These are phyloP conservation scores for Kodamaea leandrae DNA, from an alignment of 805 yeast genomes.

Conservation along the genomic window DNA sequence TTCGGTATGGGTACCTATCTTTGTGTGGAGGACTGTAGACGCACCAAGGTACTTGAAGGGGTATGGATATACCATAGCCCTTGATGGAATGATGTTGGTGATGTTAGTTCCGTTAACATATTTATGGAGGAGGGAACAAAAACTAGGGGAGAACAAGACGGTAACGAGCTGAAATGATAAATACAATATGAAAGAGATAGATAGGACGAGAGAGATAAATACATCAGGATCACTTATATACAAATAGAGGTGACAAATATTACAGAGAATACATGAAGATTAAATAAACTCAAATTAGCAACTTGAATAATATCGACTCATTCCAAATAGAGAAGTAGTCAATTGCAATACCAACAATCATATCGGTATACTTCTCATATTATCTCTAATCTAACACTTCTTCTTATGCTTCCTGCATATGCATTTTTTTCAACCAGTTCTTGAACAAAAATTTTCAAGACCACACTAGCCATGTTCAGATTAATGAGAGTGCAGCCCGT, in stretches of 20 bases:
- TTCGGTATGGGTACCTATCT: constrained; percentile 22
- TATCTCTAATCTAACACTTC: no score
- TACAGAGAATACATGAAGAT: no score
- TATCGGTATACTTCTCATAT: no score
- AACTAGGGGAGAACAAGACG: neutral
- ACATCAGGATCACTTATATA: no score
- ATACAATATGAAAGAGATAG: no score
- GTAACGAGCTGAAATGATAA: no score
- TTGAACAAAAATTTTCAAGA: constrained; percentile 8
- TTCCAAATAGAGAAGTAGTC: no score
- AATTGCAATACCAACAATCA: no score
- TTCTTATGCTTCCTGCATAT: constrained; percentile 1
- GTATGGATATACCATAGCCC: constrained; percentile 20
- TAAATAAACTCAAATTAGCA: no score
- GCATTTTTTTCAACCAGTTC: constrained; percentile 3
- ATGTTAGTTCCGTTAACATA: constrained; percentile 23
- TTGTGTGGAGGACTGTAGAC: constrained; percentile 25
- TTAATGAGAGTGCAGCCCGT: constrained; percentile 11
- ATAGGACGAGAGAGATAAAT: neutral
- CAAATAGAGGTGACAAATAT: no score
- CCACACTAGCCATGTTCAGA: constrained; percentile 7
- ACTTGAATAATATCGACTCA: no score
- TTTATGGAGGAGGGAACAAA: constrained; percentile 14
- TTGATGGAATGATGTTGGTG: constrained; percentile 13
- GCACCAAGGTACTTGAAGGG: constrained; percentile 26